Base-by-base conservation (phyloP, 257 asterid genomes). In the Scutellaria baicalensis region DNA sequence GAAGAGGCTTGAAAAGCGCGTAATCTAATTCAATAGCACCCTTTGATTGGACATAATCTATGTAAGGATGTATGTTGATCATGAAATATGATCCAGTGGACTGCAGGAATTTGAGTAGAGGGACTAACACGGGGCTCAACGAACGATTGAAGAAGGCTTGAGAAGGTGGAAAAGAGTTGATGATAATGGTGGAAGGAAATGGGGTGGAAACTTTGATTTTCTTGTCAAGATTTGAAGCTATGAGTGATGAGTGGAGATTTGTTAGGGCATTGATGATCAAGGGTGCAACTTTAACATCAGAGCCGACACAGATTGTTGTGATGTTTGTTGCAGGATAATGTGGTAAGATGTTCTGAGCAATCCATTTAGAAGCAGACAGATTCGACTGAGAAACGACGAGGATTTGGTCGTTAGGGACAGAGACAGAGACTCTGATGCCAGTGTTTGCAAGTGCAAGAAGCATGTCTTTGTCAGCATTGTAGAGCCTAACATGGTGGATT, bases 391-490 rank as follows among this genome's bases (percentile, higher is more conserved):
- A 88, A 1, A 88, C 72, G 65, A 76, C 83, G 6, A 77, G 78
- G 52, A 88, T 78, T 71, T 88, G 86, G 14, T 86, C 89, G 16
- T 88, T 84, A 0, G 96, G 96, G 43, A 86, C 77, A 3, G 96
- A 70, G 52, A 89, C 36, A 1, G 88, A 75, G 0, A 89, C 96
- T 43, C 51, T 71, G 45, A 89, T 86, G 31, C 83, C 84, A 3
- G 96, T 68, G 56, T 84, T 79, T 39, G 93, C 91, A 51, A 89
- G 93, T 0, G 96, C 93, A 23, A 77, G 84, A 66, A 89, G 96
- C 88, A 86, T 86, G 59, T 82, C 87, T 0, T 84, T 71, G 17
- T 86, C 93, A 0, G 93, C 86, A 66, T 89, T 71, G 73, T 83
- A 89, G 43, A 89, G 84, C 63, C 88, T 69, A 21, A 86, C 88